Evolutionary conservation across 2,329 filamentous ascomycete genomes (phyloP), one percentile per base, ranked within the genome.

Genomic region (Colletotrichum eleusines): DNA sequence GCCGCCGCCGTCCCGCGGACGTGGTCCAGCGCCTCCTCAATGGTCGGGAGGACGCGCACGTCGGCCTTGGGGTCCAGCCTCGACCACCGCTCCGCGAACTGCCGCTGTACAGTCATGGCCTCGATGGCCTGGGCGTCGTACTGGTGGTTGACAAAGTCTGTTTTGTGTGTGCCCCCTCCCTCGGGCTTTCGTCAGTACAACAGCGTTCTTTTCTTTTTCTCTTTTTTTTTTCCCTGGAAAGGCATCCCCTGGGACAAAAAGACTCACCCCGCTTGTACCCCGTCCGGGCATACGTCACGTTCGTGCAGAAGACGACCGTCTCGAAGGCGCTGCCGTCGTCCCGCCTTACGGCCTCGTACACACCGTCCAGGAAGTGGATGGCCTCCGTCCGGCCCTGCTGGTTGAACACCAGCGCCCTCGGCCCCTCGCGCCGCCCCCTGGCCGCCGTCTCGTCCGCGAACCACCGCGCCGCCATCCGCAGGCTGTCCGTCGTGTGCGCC

Each of bases 401-500:
- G 80, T 98, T 98, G 86, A 98, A 99, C 65, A 98, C 91, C 62
- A 99, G 84, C 58, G 86, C 80, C 51, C 69, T 18, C 20, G 65
- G 66, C 7, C 69, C 60, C 33, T 20, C 60, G 20, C 48, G 46
- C 20, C 12, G n/a, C n/a, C n/a, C n/a, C n/a, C n/a, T n/a, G n/a
- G n/a, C 23, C 8, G 2, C 33, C 6, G 42, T 82, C 6, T 93
- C 92, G 76, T 97, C 91, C 1, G 88, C 88, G 76, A 95, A 95
- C 95, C 95, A 98, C 74, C 84, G 85, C 3, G 90, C 93, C 14
- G 92, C 92, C 51, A 93, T 87, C 63, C 89, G 86, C 73, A 98
- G 89, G 75, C 94, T 97, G 75, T 97, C 94, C 28, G 90, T 84
- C 0, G 95, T 98, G 78, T 98, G 95, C 2, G 93, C 95, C 3